Base-by-base conservation (phyloP, 73 alveolate species). In the Effrenium voratum region DNA sequence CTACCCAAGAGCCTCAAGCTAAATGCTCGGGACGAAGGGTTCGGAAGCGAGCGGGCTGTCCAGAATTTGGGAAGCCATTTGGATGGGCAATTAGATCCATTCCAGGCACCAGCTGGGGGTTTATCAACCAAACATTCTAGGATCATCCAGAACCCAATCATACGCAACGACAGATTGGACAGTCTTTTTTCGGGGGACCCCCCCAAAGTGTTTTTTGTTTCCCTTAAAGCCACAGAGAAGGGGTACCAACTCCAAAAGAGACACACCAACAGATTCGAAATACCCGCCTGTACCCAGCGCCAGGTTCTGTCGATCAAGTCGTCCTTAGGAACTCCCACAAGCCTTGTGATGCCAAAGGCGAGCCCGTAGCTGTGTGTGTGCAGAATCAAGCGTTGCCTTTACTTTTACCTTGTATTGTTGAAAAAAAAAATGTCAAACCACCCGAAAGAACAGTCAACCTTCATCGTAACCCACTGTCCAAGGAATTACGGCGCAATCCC, bases 241-340 rank as follows among this genome's bases (percentile, higher is more conserved):
- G 36, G 16, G 75, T 4, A 5, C 5, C 36, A 10, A 19, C 34
- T 10, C 30, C 75, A 32, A 5, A 32, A 60, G 34, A 19, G 5
- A 19, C 36, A 5, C 40, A 36, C 15, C 34, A 24, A 3, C 30
- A 36, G 30, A 24, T 4, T 5, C 41, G n/a, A 19, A 63, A 30
- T 8, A 16, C 57, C 60, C 90, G 46, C 90, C 43, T 79, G 44
- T 32, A 66, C 90, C 43, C 6, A 46, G 45, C 46, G 52, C 90
- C 63, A 79, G 45, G 90, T 46, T 32, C 46, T n/a, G 32, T 45
- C 70, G 32, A 79, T 79, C 90, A 79, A 46, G 45, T 79, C 68
- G n/a, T 79, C 90, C 90, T 79, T 45, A 5, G 50, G 28, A 15
- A 72, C 38, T 45, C 72, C 16, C 16, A 57, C n/a, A n/a, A n/a